Evolutionary conservation across 2,329 filamentous ascomycete genomes (phyloP).

Genomic region (Colletotrichum sp.): DNA sequence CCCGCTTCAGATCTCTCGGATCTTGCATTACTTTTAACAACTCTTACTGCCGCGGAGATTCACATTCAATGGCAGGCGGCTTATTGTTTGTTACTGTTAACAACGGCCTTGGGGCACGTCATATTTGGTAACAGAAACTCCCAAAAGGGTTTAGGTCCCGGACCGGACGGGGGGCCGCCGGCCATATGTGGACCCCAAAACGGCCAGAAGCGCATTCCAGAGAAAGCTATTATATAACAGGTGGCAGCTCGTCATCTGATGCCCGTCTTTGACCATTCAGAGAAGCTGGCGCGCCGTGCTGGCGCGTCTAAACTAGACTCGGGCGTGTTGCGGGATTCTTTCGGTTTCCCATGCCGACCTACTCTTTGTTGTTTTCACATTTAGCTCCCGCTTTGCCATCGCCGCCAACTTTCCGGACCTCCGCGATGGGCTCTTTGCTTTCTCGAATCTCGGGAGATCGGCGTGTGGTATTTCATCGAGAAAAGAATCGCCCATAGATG

Average conservation of each 20-base stretch:
- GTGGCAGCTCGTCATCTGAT: constrained; percentile 5
- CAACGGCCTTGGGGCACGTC: constrained; percentile 16
- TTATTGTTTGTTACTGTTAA: background rate
- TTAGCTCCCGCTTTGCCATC: background rate
- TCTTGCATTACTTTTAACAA: constrained; percentile 3
- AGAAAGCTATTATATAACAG: constrained; percentile 18
- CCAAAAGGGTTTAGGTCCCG: constrained; percentile 20
- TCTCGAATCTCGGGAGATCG: background rate
- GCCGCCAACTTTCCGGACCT: background rate
- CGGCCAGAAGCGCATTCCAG: background rate
- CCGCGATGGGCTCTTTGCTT: background rate
- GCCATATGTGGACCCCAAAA: background rate
- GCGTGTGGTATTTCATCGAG: background rate
- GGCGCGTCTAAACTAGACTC: background rate
- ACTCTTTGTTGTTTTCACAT: background rate
- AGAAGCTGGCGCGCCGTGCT: background rate
- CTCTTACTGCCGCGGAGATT: constrained; percentile 30
- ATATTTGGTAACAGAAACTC: constrained; percentile 32
- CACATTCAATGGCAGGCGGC: constrained; percentile 16
- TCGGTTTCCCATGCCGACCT: background rate
- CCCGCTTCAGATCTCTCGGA: background rate
- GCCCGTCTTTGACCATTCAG: background rate
- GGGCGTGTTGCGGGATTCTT: background rate
- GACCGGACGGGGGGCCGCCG: constrained; percentile 3
- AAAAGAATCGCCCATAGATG: background rate